phyloP scores from a whole-genome alignment of 176 grass and related monocot species.

The Ensete ventricosum region DNA sequence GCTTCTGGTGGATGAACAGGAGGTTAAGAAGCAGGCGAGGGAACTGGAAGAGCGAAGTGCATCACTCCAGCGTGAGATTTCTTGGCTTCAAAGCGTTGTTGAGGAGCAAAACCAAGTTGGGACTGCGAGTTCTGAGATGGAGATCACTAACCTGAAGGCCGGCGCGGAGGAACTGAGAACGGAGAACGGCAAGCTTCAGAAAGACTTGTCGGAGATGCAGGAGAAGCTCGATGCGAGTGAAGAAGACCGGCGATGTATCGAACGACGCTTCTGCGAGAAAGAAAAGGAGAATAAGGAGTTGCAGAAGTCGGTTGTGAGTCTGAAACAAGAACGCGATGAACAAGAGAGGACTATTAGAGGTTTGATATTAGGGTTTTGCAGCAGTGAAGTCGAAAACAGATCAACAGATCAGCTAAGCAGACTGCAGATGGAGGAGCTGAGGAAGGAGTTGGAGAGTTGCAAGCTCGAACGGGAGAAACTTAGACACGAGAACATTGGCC shows the following conservation, averaged over 20 bases:
- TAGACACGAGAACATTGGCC: constrained; percentile 68
- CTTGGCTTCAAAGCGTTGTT: constrained; percentile 33
- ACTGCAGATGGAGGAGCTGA: constrained; percentile 63
- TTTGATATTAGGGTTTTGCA: constrained; percentile 32
- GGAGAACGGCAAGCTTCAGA: constrained; percentile 29
- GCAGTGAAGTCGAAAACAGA: constrained; percentile 36
- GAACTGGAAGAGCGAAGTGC: constrained; percentile 88
- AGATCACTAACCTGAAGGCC: constrained; percentile 32
- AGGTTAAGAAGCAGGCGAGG: constrained; percentile 60
- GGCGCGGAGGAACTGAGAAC: constrained; percentile 35
- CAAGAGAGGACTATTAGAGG: constrained; percentile 72
- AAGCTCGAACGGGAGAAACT: constrained; percentile 54
- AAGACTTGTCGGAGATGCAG: constrained; percentile 31
- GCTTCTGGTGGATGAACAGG: constrained; percentile 72
- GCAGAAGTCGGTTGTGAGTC: constrained; percentile 53
- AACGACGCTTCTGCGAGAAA: constrained; percentile 51
- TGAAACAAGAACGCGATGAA: constrained; percentile 56
- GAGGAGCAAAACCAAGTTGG: constrained; percentile 26
- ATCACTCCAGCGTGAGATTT: constrained; percentile 73
- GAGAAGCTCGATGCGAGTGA: constrained; percentile 36
- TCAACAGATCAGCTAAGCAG: constrained; percentile 25
- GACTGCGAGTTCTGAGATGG: constrained; percentile 30
- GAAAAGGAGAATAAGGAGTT: constrained; percentile 50
- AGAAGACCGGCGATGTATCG: constrained; percentile 40
- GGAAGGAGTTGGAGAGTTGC: constrained; percentile 53